Evolutionary conservation across 2,329 filamentous ascomycete species (phyloP), one percentile per base, ranked within the genome.

Genomic region (Nothomitra cinnamomea): DNA sequence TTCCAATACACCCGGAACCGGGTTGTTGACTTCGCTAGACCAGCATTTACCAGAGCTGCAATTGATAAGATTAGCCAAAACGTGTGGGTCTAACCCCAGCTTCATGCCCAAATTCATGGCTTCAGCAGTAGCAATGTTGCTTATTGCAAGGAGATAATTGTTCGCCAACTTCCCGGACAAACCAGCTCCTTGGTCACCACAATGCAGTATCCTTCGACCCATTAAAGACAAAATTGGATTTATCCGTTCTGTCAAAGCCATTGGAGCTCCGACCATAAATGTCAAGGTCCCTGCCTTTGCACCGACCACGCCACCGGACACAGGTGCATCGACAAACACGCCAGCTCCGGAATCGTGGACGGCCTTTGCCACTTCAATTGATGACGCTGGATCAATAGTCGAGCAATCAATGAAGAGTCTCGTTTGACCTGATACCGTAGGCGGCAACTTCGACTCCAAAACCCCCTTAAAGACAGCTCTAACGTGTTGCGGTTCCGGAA

Each of bases 21-120:
- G 92, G 64, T 96, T 96, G 69, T 98, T 98, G 57, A 94, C 73
- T 69, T 95, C 89, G 61, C 83, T 92, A 1, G 90, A 88, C 92
- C 92, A 98, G 74, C 89, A 96, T 59, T 76, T 79, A n/a, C 92
- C 92, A 0, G 90, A 95, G 60, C 87, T 92, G 2, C 85, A 84
- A 65, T 95, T 96, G 71, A 98, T 87, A 67, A 98, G 80, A 52
- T 82, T 80, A 0, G 87, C 85, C 1, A 98, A 75, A 6, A 80
- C 81, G 56, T 76, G 78, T 1, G 78, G 72, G 54, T 82, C 74
- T 7, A 82, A 69, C 1, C 79, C 79, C 75, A 77, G 81, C 51
- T 73, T 70, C 38, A 81, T 72, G 3, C 78, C 79, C 63, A 83
- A 72, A 56, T 79, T 80, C 78, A 83, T 81, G 5, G 78, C 79